These are phyloP conservation scores for Metschnikowia lochheadii DNA, from an alignment of 805 yeast genomes.

Conservation along the genomic window DNA sequence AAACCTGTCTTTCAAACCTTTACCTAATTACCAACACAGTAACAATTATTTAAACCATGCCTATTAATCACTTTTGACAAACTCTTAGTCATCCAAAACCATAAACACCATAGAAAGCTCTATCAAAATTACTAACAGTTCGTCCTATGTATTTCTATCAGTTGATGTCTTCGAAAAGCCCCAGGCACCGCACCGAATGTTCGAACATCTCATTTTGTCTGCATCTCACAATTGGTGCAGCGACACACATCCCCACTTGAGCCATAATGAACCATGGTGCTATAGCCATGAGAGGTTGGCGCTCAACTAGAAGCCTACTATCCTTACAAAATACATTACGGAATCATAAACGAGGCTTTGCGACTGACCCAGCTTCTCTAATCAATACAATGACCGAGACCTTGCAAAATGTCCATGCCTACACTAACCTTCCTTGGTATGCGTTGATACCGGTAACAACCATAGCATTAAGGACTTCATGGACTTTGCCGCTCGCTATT, in stretches of 20 bases:
- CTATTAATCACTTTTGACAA: too few species aligned
- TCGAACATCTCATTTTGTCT: not conserved
- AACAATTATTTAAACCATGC: too few species aligned
- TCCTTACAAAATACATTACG: too few species aligned
- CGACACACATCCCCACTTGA: not conserved
- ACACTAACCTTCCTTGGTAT: slow-evolving; percentile 79
- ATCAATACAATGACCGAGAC: slow-evolving; percentile 33
- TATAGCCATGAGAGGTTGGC: not conserved
- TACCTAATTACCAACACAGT: too few species aligned
- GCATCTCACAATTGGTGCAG: not conserved
- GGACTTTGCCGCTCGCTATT: slow-evolving; percentile 78
- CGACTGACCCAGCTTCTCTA: slow-evolving; percentile 30
- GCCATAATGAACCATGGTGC: not conserved
- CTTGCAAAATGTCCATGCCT: slow-evolving; percentile 47
- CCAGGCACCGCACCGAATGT: not conserved
- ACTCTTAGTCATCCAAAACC: too few species aligned
- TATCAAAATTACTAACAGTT: not conserved
- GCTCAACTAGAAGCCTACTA: not conserved
- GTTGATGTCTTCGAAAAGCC: not conserved
- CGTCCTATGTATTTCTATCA: not conserved
- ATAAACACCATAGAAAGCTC: not conserved
- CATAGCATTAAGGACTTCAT: slow-evolving; percentile 53
- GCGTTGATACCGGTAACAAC: slow-evolving; percentile 73
- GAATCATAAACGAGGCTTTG: slow-evolving; percentile 17
- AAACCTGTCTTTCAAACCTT: too few species aligned